Conservation (phyloP, 176 grass and related monocot species). For the Triticum urartu region DNA sequence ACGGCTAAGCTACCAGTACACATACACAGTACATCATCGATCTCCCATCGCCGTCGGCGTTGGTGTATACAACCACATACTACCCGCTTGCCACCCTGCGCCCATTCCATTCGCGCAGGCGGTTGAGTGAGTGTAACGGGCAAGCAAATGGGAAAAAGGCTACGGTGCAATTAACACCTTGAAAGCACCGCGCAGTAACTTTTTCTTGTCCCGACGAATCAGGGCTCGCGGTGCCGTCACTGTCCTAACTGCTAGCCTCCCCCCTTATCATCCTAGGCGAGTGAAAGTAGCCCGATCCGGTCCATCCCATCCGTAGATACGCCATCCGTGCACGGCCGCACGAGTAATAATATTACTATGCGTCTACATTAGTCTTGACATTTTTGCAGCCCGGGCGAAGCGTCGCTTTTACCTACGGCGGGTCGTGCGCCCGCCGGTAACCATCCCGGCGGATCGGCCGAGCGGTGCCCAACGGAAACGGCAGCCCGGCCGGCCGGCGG, state of each 20-base stretch:
- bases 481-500: background rate
- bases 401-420: background rate
- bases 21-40: background rate
- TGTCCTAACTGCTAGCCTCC: background rate
- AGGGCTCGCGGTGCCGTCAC: background rate
- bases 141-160: background rate
- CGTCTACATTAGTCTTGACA: background rate
- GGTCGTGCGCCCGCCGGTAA: background rate
- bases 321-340: background rate
- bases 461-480: constrained; percentile 19
- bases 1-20: background rate
- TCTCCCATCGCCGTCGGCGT: constrained; percentile 8
- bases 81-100: background rate
- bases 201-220: background rate
- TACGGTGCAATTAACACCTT: background rate
- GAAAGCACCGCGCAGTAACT: background rate
- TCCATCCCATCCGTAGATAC: background rate
- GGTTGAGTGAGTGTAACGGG: constrained; percentile 20
- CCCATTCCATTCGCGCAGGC: background rate
- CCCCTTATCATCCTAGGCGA: background rate
- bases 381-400: background rate
- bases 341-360: too few species aligned
- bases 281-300: background rate
- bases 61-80: background rate
- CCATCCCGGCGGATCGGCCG: background rate